phyloP scores from a whole-genome alignment of 768 basidiomycete genomes.

The Pleurotus salmoneostramineus region DNA sequence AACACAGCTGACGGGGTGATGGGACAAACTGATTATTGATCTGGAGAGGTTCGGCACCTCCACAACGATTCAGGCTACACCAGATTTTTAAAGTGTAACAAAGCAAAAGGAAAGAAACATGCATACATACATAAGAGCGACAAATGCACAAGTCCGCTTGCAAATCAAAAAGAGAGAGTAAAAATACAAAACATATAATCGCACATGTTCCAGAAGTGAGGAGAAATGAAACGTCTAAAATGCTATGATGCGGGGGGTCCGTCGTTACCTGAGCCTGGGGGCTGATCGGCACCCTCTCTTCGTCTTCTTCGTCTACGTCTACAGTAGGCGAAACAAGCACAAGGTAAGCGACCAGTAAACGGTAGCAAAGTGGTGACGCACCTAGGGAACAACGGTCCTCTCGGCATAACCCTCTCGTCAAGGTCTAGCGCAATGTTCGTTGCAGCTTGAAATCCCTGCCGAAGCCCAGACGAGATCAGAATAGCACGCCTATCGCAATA shows the following conservation, averaged over 20 bases:
- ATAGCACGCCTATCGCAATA: constrained; percentile 4
- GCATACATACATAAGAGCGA: background rate
- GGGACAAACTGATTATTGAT: no score
- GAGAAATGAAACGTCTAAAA: background rate
- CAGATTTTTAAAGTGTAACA: background rate
- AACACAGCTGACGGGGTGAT: no score
- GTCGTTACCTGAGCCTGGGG: background rate
- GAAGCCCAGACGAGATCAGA: background rate
- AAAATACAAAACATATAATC: background rate
- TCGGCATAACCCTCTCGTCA: constrained; percentile 90
- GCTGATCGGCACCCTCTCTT: constrained; percentile 6
- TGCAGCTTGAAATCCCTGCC: constrained; percentile 83
- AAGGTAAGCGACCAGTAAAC: background rate
- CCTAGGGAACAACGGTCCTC: constrained; percentile 83
- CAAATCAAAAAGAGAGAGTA: background rate
- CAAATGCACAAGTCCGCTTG: background rate
- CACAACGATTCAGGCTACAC: background rate
- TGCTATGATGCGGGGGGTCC: background rate
- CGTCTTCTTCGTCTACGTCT: constrained; percentile 18
- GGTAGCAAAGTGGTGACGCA: constrained; percentile 20
- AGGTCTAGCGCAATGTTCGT: constrained; percentile 90
- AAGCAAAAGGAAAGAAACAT: background rate
- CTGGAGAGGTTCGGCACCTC: no score
- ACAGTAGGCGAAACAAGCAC: background rate
- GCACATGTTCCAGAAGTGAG: background rate